Base-by-base conservation (phyloP, 2,329 filamentous ascomycete genomes). In the Aureobasidium sp. region DNA sequence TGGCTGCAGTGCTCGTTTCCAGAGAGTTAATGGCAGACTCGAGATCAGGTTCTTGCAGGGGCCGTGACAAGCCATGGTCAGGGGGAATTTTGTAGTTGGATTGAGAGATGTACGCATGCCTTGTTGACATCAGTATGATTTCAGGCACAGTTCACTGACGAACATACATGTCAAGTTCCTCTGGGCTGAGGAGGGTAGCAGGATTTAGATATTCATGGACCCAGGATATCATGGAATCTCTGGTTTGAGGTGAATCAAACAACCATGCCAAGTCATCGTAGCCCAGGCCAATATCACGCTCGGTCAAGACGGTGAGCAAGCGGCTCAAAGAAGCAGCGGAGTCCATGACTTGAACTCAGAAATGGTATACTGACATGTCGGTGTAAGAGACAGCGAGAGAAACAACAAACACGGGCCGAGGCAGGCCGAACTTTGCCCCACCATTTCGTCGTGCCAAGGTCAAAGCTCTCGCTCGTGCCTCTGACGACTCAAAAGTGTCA, bases 1-100 rank as follows among this genome's bases (percentile, higher is more conserved):
- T 87, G 21, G 80, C 81, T 21, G 79, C 79, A 0, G 87, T 89
- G 1, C 87, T 88, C 41, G 77, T 77, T 63, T 83, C 79, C n/a
- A 91, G 76, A 59, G 87, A 82, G 3, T 81, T 78, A 54, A 88
- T 84, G 16, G 87, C 87, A 44, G 76, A 72, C 59, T 78, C 77
- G 61, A 90, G 76, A 57, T 89, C 85, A 30, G 81, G 75, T 62
- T 89, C 85, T 15, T 77, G 74, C 49, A 88, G 72, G 5, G 81
- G 78, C 59, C 79, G 79, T 47, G 53, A 27, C 21, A 37, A 21
- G 32, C 44, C 39, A 27, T 52, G 5, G 5, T 9, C 13, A n/a
- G 37, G 10, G 11, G 45, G 6, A 11, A 27, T 41, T 5, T 47
- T 59, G 54, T 37, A 44, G n/a, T 62, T 50, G 15, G 44, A 39